These are phyloP conservation scores for Datisca glomerata DNA, from an alignment of 306 rosid species.

Conservation along the genomic window DNA sequence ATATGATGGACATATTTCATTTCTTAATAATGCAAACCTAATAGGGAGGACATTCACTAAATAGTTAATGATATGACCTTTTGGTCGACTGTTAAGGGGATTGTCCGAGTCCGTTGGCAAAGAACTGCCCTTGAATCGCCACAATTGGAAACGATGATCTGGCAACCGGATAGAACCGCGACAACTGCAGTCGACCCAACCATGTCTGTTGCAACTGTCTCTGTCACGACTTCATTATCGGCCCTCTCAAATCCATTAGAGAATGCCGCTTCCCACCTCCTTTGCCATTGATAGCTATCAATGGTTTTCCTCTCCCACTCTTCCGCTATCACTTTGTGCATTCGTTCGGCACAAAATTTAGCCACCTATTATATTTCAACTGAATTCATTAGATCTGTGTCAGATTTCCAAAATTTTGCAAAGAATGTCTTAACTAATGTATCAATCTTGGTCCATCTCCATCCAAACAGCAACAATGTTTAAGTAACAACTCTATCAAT, in stretches of 20 bases:
- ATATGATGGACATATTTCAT: not conserved
- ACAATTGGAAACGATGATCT: slow-evolving; percentile 78
- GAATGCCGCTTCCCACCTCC: slow-evolving; percentile 70
- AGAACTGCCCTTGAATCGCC: slow-evolving; percentile 86
- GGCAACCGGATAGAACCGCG: slow-evolving; percentile 68
- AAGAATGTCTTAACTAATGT: not conserved
- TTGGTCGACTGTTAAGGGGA: slow-evolving; percentile 82
- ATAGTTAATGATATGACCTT: slow-evolving; percentile 34
- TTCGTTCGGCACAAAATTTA: slow-evolving; percentile 64
- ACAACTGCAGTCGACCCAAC: slow-evolving; percentile 87
- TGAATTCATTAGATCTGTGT: slow-evolving; percentile 13
- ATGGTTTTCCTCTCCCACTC: slow-evolving; percentile 50
- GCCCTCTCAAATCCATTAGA: slow-evolving; percentile 54
- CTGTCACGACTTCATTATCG: slow-evolving; percentile 42
- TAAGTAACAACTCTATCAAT: not conserved
- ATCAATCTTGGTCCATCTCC: not conserved
- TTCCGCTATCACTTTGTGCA: slow-evolving; percentile 72
- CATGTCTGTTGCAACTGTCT: slow-evolving; percentile 66
- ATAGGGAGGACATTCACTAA: too few species aligned
- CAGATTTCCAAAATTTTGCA: not conserved
- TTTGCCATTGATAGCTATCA: slow-evolving; percentile 45
- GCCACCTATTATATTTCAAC: slow-evolving; percentile 52
- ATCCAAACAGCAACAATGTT: not conserved
- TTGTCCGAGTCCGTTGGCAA: slow-evolving; percentile 57
- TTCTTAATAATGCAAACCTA: not conserved